These are phyloP conservation scores for Fusarium xylarioides DNA, from an alignment of 2,329 filamentous ascomycete genomes.

Conservation along the genomic window DNA sequence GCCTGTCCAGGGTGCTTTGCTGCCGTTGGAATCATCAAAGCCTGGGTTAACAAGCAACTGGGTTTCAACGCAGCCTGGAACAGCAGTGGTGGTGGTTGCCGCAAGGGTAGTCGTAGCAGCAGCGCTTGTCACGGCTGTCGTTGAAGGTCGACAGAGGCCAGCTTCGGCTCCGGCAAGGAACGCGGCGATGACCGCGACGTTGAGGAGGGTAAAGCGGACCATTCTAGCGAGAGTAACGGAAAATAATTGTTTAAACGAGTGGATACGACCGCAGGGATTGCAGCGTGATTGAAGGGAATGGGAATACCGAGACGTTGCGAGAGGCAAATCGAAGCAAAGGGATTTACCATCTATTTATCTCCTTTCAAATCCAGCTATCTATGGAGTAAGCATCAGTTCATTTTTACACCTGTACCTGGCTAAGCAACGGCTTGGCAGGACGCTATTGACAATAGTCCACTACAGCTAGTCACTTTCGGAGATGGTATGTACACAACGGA, in stretches of 20 bases:
- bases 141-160: background rate
- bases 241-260: background rate
- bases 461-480: background rate
- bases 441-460: background rate
- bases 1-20: background rate
- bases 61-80: background rate
- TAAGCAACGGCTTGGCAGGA: background rate
- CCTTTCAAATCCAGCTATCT: background rate
- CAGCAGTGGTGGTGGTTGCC: background rate
- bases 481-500: background rate
- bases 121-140: background rate
- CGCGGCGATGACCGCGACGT: background rate
- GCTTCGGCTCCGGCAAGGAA: background rate
- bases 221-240: fast-evolving
- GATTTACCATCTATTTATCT: background rate
- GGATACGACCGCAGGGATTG: background rate
- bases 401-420: background rate
- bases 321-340: background rate
- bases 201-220: background rate
- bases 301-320: background rate
- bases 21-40: background rate
- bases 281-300: background rate
- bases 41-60: background rate
- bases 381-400: background rate
- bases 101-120: background rate